Evolutionary conservation across 2,329 filamentous ascomycete species (phyloP).

Genomic region (Diaporthe capsici): DNA sequence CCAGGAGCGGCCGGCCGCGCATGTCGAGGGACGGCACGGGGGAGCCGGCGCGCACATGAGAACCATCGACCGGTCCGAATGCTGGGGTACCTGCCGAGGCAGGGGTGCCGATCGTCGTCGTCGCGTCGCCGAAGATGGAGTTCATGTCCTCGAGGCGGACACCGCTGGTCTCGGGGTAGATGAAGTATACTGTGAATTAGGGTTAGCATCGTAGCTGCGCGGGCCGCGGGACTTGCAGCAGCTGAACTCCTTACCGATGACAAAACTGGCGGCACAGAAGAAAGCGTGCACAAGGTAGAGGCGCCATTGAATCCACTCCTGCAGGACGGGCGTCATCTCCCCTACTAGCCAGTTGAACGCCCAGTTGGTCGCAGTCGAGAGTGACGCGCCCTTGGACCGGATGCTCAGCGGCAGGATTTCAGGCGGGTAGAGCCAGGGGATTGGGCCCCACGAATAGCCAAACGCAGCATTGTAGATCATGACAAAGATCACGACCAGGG

Average conservation of each 20-base stretch:
- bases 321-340: conserved; percentile 92
- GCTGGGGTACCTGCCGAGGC: conserved; percentile 83
- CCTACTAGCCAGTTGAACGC: conserved; percentile 98
- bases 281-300: conserved; percentile 96
- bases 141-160: conserved; percentile 98
- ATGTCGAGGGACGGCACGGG: conserved; percentile 84
- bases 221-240: neutral
- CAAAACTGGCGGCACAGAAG: conserved; percentile 95
- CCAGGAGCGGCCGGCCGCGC: conserved; percentile 66
- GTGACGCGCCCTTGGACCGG: conserved; percentile 94
- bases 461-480: conserved; percentile 99
- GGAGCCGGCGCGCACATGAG: conserved; percentile 83
- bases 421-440: conserved; percentile 98
- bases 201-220: conserved; percentile 43
- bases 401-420: conserved; percentile 98
- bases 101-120: conserved; percentile 83
- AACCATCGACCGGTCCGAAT: conserved; percentile 81
- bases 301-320: conserved; percentile 93
- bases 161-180: conserved; percentile 97
- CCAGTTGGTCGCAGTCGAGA: conserved; percentile 98
- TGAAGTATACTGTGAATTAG: conserved; percentile 82
- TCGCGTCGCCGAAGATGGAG: conserved; percentile 91
- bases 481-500: conserved; percentile 91
- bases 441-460: conserved; percentile 94
- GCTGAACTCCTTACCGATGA: conserved; percentile 82